Evolutionary conservation across 371 early-diverging fungal genomes (phyloP).

Genomic region (Mucor piriformis): DNA sequence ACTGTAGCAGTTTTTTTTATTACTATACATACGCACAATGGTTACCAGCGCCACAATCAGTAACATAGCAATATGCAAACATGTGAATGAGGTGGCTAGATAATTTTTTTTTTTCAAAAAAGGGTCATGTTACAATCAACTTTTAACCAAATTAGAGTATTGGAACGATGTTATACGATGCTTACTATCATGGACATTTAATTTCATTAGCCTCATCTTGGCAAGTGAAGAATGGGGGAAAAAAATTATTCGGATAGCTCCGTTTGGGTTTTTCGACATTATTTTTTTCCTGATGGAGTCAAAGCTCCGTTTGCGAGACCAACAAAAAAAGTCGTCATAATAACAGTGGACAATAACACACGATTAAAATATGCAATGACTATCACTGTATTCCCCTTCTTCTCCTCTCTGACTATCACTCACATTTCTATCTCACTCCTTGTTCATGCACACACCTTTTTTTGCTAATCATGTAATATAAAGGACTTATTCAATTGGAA

Average conservation of each 20-base stretch:
- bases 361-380: not conserved
- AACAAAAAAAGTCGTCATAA: not conserved
- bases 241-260: slow-evolving; percentile 5
- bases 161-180: not conserved
- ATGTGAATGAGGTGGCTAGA: slow-evolving; percentile 8
- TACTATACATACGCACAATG: not conserved
- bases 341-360: not conserved
- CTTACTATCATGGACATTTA: not conserved
- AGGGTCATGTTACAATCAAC: slow-evolving; percentile 4
- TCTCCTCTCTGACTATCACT: not conserved
- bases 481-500: no score
- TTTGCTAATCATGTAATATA: not conserved
- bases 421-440: not conserved
- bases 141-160: not conserved
- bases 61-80: not conserved
- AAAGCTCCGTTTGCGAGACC: no score
- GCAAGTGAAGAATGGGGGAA: not conserved
- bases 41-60: slow-evolving; percentile 6
- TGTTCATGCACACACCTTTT: not conserved
- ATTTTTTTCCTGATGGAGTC: no score
- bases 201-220: slow-evolving; percentile 6
- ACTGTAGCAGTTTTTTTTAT: not conserved
- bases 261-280: no score
- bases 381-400: not conserved
- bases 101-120: not conserved